phyloP scores from a whole-genome alignment of 2,329 filamentous ascomycete genomes.

The Xylariaceae sp. region DNA sequence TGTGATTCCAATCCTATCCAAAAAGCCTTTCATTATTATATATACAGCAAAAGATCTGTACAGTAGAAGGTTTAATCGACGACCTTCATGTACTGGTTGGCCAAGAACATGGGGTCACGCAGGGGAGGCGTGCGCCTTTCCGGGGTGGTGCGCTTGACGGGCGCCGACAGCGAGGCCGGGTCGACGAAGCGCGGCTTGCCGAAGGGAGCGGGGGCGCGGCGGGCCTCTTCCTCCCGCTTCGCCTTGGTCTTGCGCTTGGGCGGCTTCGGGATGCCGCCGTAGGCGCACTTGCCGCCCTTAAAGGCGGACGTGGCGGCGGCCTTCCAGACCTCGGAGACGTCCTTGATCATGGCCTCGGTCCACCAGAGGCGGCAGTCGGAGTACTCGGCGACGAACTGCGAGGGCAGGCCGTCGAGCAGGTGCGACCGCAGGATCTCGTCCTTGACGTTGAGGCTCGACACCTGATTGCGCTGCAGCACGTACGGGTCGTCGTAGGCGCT shows the following conservation, averaged over 20 bases:
- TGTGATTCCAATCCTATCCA: constrained; percentile 1
- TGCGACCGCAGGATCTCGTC: constrained; percentile 35
- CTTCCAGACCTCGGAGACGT: constrained; percentile 44
- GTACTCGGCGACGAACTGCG: constrained; percentile 44
- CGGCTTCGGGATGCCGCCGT: constrained; percentile 28
- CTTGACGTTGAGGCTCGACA: constrained; percentile 34
- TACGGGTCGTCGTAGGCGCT: constrained; percentile 30
- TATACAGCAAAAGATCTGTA: constrained; percentile 3
- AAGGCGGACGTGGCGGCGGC: constrained; percentile 37
- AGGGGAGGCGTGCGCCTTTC: constrained; percentile 11
- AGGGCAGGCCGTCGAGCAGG: constrained; percentile 36
- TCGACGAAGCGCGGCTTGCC: constrained; percentile 20
- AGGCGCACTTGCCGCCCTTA: constrained; percentile 36
- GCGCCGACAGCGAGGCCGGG: constrained; percentile 12
- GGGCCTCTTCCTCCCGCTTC: constrained; percentile 10
- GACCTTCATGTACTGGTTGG: constrained; percentile 29
- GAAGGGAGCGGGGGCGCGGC: constrained; percentile 15
- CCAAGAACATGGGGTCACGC: constrained; percentile 17
- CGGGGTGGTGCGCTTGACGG: constrained; percentile 9
- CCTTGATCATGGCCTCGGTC: constrained; percentile 43
- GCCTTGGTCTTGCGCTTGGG: constrained; percentile 5
- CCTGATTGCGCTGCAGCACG: constrained; percentile 30
- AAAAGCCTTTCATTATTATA: constrained; percentile 1
- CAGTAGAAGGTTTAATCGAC: constrained; percentile 22
- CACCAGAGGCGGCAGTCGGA: constrained; percentile 48